Percentiles rank a stretch among this genome's conserved stretches.
Conservation (phyloP, 2,329 filamentous ascomycete genomes). For the Penicillium nordicum region DNA sequence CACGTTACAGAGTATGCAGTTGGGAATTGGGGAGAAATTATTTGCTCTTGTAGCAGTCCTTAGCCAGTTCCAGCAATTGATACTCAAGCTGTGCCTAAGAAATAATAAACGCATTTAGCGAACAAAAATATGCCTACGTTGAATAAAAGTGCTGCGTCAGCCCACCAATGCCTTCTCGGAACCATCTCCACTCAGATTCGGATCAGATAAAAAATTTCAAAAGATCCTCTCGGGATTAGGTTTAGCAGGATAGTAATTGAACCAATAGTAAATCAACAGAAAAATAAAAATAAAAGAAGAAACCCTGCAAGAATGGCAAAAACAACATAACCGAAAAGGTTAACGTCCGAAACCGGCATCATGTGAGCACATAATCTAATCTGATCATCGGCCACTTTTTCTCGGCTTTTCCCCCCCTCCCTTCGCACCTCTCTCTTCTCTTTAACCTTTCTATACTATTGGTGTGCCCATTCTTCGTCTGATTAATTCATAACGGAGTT, state of each 20-base stretch:
- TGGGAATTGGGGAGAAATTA: not conserved
- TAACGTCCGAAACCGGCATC: constrained; percentile 25
- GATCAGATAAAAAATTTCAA: constrained; percentile 22
- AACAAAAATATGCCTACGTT: not conserved
- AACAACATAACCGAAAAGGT: constrained; percentile 9
- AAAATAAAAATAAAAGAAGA: constrained; percentile 7
- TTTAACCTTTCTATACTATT: not conserved
- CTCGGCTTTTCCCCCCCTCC: constrained; percentile 11
- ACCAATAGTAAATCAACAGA: constrained; percentile 1
- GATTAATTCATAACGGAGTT: not conserved
- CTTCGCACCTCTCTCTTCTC: not conserved
- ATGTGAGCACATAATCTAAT: constrained; percentile 28
- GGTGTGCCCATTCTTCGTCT: not conserved
- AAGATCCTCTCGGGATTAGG: not conserved
- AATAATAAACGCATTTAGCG: not conserved
- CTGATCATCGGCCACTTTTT: constrained; percentile 26
- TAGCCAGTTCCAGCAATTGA: not conserved
- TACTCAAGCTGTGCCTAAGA: not conserved
- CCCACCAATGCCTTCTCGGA: constrained; percentile 17
- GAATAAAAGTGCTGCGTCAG: constrained; percentile 13
- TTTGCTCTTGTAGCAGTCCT: not conserved
- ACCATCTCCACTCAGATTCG: constrained; percentile 7
- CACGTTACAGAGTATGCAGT: not conserved
- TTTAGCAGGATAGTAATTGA: not conserved
- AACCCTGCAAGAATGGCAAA: not conserved